Evolutionary conservation across 495 filamentous ascomycete genomes (phyloP).

Genomic region (Gamarada debralockiae): DNA sequence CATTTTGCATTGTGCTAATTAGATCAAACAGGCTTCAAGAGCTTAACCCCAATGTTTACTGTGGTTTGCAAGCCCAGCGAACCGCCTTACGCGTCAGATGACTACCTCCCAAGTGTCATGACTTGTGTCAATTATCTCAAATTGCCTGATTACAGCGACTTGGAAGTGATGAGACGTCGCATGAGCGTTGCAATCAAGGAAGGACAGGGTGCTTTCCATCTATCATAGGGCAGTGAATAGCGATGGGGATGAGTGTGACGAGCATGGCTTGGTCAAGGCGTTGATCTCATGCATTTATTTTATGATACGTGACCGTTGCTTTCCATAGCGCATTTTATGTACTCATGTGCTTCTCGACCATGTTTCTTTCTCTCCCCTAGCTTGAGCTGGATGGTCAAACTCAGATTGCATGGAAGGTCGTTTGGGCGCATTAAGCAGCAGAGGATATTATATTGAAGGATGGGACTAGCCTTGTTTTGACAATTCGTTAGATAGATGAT

Average conservation of each 20-base stretch:
- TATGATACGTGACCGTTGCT: slow-evolving; percentile 11
- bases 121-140: slow-evolving; percentile 99
- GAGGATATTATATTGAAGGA: slow-evolving; percentile 14
- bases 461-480: slow-evolving; percentile 12
- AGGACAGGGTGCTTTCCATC: slow-evolving; percentile 98
- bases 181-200: slow-evolving; percentile 86
- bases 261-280: slow-evolving; percentile 5
- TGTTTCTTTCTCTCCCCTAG: slow-evolving; percentile 10
- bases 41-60: slow-evolving; percentile 94
- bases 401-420: slow-evolving; percentile 31
- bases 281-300: slow-evolving; percentile 13
- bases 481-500: slow-evolving; percentile 18
- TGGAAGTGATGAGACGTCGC: slow-evolving; percentile 70
- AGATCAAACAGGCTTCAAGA: slow-evolving; percentile 76
- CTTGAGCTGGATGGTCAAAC: slow-evolving; percentile 16
- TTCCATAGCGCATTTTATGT: slow-evolving; percentile 16
- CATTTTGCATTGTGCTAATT: slow-evolving; percentile 8
- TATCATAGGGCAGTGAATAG: slow-evolving; percentile 56
- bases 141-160: slow-evolving; percentile 86
- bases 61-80: slow-evolving; percentile 98
- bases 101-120: slow-evolving; percentile 98
- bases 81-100: slow-evolving; percentile 88
- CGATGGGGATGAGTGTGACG: slow-evolving; percentile 1
- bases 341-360: slow-evolving; percentile 1
- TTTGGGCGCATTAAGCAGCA: slow-evolving; percentile 24